Evolutionary conservation across 2,329 filamentous ascomycete genomes (phyloP).

Genomic region (Akanthomyces muscarius): DNA sequence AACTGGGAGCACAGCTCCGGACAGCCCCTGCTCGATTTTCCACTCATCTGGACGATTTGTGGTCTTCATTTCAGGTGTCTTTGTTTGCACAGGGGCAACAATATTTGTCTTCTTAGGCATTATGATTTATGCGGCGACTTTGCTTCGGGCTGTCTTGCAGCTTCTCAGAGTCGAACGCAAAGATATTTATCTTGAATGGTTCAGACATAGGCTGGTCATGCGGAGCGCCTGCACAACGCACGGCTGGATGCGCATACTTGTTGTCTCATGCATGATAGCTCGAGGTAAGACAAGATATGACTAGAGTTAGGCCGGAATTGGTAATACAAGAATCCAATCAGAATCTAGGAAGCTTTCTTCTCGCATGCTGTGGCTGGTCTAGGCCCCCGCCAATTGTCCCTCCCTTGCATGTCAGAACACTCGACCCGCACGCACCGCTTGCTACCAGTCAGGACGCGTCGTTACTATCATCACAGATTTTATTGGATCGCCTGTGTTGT

Average conservation of each 20-base stretch:
- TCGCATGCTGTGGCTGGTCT: not conserved
- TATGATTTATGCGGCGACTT: not conserved
- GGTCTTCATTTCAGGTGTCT: slow-evolving; percentile 15
- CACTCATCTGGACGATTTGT: slow-evolving; percentile 43
- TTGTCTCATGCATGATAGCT: not conserved
- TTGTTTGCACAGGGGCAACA: not conserved
- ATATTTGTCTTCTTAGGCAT: not conserved
- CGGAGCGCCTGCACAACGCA: not conserved
- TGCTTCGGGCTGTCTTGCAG: not conserved
- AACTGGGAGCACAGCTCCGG: slow-evolving; percentile 42
- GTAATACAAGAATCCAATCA: not conserved
- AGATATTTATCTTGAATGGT: not conserved
- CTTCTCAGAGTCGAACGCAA: not conserved
- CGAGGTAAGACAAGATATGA: no score
- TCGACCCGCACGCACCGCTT: no score
- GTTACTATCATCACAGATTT: not conserved
- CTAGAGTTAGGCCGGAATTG: not conserved
- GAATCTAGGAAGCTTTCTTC: not conserved
- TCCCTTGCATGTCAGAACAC: not conserved
- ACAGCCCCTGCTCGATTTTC: slow-evolving; percentile 50
- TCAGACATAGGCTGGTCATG: not conserved
- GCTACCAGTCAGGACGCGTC: no score
- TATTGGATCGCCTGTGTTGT: not conserved
- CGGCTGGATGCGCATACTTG: not conserved
- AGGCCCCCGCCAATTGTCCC: not conserved